Conservation (phyloP, 75 land plant species). For the Pinus taeda region DNA sequence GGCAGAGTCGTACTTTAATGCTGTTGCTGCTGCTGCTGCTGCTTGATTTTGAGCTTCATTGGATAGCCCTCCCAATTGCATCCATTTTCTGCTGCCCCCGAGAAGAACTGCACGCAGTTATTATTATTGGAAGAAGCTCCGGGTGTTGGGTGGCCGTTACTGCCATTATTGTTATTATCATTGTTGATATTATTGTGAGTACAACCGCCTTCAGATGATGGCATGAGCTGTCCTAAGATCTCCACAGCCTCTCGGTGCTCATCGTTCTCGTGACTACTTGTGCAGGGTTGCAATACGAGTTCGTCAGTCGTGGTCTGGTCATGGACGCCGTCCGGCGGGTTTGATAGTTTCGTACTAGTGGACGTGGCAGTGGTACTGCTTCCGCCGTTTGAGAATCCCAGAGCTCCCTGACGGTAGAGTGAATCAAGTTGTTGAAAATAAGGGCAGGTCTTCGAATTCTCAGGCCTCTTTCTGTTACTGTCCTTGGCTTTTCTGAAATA, state of each 20-base stretch:
- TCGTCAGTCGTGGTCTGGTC: not conserved
- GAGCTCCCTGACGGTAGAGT: constrained; percentile 33
- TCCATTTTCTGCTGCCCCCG: not conserved
- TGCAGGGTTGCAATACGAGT: not conserved
- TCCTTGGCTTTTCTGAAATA: constrained; percentile 71
- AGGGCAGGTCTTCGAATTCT: constrained; percentile 62
- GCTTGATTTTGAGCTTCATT: constrained; percentile 9
- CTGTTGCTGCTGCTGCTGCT: not conserved
- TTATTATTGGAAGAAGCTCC: not conserved
- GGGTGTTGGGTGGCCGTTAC: not conserved
- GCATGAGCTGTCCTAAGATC: constrained; percentile 8
- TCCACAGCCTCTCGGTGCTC: constrained; percentile 3
- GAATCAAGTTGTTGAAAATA: constrained; percentile 66
- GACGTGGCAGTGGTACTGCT: not conserved
- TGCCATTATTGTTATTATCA: not conserved
- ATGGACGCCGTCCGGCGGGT: not conserved
- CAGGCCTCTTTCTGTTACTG: constrained; percentile 33
- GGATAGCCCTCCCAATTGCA: constrained; percentile 9
- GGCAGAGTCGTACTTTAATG: not conserved
- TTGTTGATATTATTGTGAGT: not conserved
- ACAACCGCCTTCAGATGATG: not conserved
- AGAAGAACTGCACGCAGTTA: not conserved
- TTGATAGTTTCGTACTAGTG: not conserved
- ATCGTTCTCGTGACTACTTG: constrained; percentile 5
- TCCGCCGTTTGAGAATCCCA: not conserved